Percentiles rank a stretch among this genome's conserved stretches.
phyloP scores from a whole-genome alignment of 768 basidiomycete genomes.

The Boletus huronensis region DNA sequence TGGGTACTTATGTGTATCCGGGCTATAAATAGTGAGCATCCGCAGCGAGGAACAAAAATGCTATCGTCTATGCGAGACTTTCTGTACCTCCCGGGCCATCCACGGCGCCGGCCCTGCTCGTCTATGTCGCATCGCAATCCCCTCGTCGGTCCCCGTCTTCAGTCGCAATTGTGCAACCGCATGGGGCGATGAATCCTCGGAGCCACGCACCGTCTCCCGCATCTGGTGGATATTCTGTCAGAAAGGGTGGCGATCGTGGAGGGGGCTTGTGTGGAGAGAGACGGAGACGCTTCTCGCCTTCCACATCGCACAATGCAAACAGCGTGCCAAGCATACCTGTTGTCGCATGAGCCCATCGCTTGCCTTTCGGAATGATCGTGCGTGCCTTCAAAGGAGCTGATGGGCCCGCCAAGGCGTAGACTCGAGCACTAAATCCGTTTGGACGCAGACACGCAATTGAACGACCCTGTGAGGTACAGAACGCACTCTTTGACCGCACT shows the following conservation, averaged over 20 bases:
- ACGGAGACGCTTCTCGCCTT: conserved; percentile 80
- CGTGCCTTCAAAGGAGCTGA: conserved; percentile 62
- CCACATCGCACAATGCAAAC: conserved; percentile 64
- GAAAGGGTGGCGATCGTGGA: conserved; percentile 38
- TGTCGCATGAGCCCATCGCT: not conserved
- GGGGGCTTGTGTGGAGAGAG: not conserved
- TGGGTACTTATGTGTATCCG: not conserved
- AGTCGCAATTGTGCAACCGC: conserved; percentile 51
- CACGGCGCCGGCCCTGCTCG: not conserved
- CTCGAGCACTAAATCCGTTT: conserved; percentile 60
- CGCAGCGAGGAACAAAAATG: not conserved
- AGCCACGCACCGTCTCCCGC: conserved; percentile 65
- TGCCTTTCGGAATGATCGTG: not conserved
- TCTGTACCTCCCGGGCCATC: not conserved
- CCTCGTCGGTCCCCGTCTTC: not conserved
- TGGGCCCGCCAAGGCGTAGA: conserved; percentile 67
- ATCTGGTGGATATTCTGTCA: conserved; percentile 78
- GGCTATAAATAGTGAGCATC: not conserved
- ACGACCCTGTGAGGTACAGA: conserved; percentile 39
- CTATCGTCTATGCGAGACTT: not conserved
- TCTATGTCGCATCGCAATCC: not conserved
- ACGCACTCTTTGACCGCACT: conserved; percentile 55
- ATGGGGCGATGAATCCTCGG: conserved; percentile 59
- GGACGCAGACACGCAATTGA: conserved; percentile 80
- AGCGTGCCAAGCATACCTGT: conserved; percentile 75